Conservation (phyloP, 2,329 filamentous ascomycete species). For the Fusarium marasasianum region DNA sequence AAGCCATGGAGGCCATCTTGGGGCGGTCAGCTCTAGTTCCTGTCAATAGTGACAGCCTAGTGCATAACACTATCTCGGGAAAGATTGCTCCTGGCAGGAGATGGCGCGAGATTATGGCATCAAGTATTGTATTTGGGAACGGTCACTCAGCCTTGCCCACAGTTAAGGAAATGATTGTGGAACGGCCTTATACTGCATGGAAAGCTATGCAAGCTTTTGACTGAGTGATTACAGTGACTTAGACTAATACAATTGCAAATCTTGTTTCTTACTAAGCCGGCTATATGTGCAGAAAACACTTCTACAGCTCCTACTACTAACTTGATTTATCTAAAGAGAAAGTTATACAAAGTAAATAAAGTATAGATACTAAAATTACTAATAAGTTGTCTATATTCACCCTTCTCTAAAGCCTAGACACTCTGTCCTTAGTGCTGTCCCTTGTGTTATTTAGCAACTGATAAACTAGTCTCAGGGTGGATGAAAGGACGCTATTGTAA, state of each 20-base stretch:
- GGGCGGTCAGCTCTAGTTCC: conserved; percentile 50
- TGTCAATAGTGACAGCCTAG: background rate
- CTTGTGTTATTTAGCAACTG: too few relatives aligned
- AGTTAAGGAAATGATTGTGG: background rate
- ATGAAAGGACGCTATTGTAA: too few relatives aligned
- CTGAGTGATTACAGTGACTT: background rate
- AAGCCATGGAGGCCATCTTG: conserved; percentile 67
- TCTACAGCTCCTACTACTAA: too few relatives aligned
- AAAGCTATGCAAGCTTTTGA: conserved; percentile 8
- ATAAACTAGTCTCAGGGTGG: too few relatives aligned
- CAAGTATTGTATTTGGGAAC: background rate
- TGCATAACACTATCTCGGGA: conserved; percentile 2
- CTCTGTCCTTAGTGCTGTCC: too few relatives aligned
- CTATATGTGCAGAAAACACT: too few relatives aligned
- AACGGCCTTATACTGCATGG: background rate
- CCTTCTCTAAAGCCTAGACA: too few relatives aligned
- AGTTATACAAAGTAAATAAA: too few relatives aligned
- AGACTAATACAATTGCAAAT: background rate
- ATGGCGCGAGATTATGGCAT: conserved; percentile 5
- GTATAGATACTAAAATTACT: fast-evolving
- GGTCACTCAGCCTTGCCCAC: background rate
- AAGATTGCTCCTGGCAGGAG: conserved; percentile 2
- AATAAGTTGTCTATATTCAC: too few relatives aligned
- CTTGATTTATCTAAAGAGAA: too few relatives aligned
- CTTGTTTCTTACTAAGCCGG: background rate